Evolutionary conservation across 805 yeast species (phyloP).

Genomic region (Wickerhamomyces bisporus): DNA sequence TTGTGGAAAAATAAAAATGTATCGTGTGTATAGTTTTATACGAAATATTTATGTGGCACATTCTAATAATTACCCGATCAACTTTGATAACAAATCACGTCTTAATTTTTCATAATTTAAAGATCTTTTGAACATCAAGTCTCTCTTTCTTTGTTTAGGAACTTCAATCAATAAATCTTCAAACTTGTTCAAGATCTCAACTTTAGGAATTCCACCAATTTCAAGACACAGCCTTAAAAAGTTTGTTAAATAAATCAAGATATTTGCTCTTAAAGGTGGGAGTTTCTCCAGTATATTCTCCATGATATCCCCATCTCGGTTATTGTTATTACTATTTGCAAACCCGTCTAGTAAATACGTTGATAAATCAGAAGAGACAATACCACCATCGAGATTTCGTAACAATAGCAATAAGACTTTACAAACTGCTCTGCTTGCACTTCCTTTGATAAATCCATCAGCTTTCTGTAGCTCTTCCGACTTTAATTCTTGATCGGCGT

Average conservation of each 20-base stretch:
- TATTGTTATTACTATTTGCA: slow-evolving; percentile 10
- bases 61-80: slow-evolving; percentile 19
- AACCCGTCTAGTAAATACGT: slow-evolving; percentile 15
- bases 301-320: slow-evolving; percentile 25
- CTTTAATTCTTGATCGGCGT: slow-evolving; percentile 18
- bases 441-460: slow-evolving; percentile 15
- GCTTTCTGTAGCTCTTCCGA: slow-evolving; percentile 10
- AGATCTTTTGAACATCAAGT: slow-evolving; percentile 17
- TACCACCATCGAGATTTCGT: slow-evolving; percentile 34
- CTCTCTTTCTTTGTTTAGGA: slow-evolving; percentile 27
- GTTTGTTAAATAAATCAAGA: slow-evolving; percentile 33
- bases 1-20: slow-evolving; percentile 23
- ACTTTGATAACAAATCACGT: slow-evolving; percentile 25
- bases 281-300: slow-evolving; percentile 32
- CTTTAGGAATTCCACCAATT: slow-evolving; percentile 18
- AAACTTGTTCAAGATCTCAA: slow-evolving; percentile 22
- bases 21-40: no score
- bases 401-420: slow-evolving; percentile 27
- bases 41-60: no score
- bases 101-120: slow-evolving; percentile 25
- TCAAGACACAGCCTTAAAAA: slow-evolving; percentile 31
- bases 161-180: slow-evolving; percentile 27
- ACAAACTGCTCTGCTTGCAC: slow-evolving; percentile 22
- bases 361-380: slow-evolving; percentile 31
- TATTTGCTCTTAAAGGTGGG: slow-evolving; percentile 37